These are phyloP conservation scores for Selenicereus undatus DNA, from an alignment of 148 eudicot genomes.

Conservation along the genomic window DNA sequence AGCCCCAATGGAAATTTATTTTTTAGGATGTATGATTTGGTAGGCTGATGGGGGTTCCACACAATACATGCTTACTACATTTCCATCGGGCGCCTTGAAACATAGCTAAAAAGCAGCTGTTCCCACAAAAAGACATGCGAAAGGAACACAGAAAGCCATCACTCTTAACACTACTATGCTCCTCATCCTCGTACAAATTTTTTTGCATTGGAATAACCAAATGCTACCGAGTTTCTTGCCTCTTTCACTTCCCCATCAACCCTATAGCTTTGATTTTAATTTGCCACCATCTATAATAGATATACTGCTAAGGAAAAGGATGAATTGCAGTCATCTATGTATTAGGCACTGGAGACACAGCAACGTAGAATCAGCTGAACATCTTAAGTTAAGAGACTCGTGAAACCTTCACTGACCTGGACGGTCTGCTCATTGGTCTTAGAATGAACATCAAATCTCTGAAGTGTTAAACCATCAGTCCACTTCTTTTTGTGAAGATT, in stretches of 20 bases:
- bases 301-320: background rate
- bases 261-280: background rate
- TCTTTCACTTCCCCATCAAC: background rate
- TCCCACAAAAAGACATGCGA: background rate
- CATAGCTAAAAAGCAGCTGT: background rate
- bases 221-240: background rate
- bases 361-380: background rate
- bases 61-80: no score
- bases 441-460: conserved; percentile 86
- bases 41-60: background rate
- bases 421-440: conserved; percentile 97
- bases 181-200: background rate
- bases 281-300: background rate
- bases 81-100: background rate
- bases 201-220: background rate
- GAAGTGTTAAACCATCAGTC: conserved; percentile 95
- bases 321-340: background rate
- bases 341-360: background rate
- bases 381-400: background rate
- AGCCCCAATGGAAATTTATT: background rate
- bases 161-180: background rate
- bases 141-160: background rate
- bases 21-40: background rate
- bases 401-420: conserved; percentile 45
- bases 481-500: conserved; percentile 98